Evolutionary conservation across 148 eudicot genomes (phyloP).

Genomic region (Talinum fruticosum): DNA sequence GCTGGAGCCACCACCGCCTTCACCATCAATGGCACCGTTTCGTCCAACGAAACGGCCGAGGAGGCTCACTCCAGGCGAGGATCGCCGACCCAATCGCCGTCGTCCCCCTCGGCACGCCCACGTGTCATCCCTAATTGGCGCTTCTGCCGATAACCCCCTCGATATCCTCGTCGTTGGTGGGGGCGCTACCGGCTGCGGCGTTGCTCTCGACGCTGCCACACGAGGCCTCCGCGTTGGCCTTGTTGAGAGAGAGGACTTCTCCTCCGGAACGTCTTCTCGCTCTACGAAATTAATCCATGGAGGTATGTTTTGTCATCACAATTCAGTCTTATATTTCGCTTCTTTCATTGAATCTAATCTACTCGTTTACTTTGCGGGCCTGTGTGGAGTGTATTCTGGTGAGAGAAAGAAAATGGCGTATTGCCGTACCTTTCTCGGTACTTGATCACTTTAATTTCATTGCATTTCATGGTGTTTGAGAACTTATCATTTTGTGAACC

Average conservation of each 20-base stretch:
- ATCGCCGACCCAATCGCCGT: slow-evolving; percentile 53
- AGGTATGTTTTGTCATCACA: slow-evolving; percentile 39
- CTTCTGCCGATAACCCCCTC: slow-evolving; percentile 54
- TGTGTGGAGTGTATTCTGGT: neutral
- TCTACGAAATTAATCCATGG: slow-evolving; percentile 93
- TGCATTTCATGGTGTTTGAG: neutral
- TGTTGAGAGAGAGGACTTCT: slow-evolving; percentile 89
- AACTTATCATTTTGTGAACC: neutral
- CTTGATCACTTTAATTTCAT: neutral
- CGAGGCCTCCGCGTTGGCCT: slow-evolving; percentile 89
- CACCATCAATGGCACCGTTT: neutral
- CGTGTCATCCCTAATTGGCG: slow-evolving; percentile 47
- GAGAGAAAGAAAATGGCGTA: neutral
- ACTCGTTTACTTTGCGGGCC: neutral
- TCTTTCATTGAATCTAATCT: neutral
- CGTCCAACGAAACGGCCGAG: slow-evolving; percentile 20
- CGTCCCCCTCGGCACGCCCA: slow-evolving; percentile 57
- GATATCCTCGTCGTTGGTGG: slow-evolving; percentile 84
- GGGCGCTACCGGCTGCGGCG: slow-evolving; percentile 91
- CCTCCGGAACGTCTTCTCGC: slow-evolving; percentile 90
- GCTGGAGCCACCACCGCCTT: slow-evolving; percentile 16
- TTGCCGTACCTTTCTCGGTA: neutral
- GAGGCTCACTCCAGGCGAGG: slow-evolving; percentile 38
- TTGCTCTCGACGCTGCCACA: slow-evolving; percentile 79
- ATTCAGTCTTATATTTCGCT: neutral